Conservation (phyloP, 2,329 filamentous ascomycete species). For the Tolypocladium cylindrosporum region DNA sequence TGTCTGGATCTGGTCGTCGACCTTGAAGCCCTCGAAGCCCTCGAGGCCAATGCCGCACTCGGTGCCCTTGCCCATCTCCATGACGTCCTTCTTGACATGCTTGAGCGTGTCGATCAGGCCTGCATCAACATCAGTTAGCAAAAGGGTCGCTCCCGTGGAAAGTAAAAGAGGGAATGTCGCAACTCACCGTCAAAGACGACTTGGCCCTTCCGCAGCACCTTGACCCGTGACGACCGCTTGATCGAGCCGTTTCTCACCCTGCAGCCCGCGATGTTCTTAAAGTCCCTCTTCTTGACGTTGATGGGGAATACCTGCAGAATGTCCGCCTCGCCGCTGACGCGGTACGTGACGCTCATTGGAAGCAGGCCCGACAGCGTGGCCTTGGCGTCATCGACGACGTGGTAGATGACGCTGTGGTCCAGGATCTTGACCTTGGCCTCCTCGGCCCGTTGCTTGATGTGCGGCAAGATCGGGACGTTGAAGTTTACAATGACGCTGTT, state of each 20-base stretch:
- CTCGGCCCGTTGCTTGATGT: constrained; percentile 61
- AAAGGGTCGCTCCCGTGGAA: background rate
- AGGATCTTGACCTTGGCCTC: constrained; percentile 65
- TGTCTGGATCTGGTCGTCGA: constrained; percentile 79
- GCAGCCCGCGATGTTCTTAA: constrained; percentile 73
- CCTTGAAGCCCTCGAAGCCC: constrained; percentile 65
- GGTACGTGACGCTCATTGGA: constrained; percentile 52
- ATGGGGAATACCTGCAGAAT: constrained; percentile 77
- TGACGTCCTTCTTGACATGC: constrained; percentile 84
- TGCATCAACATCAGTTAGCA: constrained; percentile 24
- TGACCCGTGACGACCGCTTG: constrained; percentile 51
- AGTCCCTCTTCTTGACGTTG: constrained; percentile 60
- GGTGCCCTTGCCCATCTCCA: constrained; percentile 81
- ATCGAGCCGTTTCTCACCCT: constrained; percentile 76
- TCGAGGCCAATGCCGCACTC: constrained; percentile 89
- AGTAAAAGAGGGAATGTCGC: background rate
- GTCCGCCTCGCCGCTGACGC: constrained; percentile 81
- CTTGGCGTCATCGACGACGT: constrained; percentile 64
- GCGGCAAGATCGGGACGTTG: constrained; percentile 60
- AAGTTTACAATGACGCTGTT: constrained; percentile 75
- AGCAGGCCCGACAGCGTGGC: constrained; percentile 59
- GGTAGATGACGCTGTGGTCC: constrained; percentile 81
- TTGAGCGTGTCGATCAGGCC: constrained; percentile 75
- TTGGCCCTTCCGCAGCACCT: constrained; percentile 61
- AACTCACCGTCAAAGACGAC: constrained; percentile 72